Base-by-base conservation (phyloP, 441 rosid genomes). In the Breynia disticha region DNA sequence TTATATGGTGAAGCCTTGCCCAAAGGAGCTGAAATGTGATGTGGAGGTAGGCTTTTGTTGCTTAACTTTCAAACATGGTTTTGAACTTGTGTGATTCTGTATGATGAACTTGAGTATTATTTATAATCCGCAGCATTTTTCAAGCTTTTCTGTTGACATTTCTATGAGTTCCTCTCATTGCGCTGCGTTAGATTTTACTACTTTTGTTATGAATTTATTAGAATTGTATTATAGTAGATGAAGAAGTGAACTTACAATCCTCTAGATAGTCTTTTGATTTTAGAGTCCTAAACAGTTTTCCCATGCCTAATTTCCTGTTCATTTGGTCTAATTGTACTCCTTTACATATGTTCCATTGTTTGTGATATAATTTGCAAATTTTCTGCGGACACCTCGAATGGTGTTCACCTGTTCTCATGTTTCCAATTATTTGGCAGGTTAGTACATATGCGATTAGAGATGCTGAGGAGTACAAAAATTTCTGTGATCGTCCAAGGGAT, bases 1-100 rank as follows among this genome's bases (percentile, higher is more conserved):
- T 66, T 77, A 72, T 65, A 72, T 87, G 84, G 96, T 87, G 58
- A 90, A 85, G 80, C 95, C 93, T 14, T 90, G 98, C 69, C 88
- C 96, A 1, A 90, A 90, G 64, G 95, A 90, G 70, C 57, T 85
- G 60, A 87, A 87, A 79, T 87, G 96, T 50, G 96, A 87, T 68
- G 95, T 90, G 18, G 95, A 90, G 94, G 96, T 90, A 58, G 56
- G 76, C 48, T 64, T 73, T 47, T 60, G 16, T 11, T 59, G 45
- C 60, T 49, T n/a, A 51, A 17, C 14, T 4, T 5, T 11, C 7
- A 18, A 16, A 0, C 14, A 24, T 16, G 4, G 39, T 4, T 22
- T 5, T 11, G 28, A 46, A 14, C 17, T 22, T 47, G 16, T 1
- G 21, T 11, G 38, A 45, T 12, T 17, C 16, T 22, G 39, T 17